Conservation (phyloP, 2,329 filamentous ascomycete species). For the Verticillium dahliae region DNA sequence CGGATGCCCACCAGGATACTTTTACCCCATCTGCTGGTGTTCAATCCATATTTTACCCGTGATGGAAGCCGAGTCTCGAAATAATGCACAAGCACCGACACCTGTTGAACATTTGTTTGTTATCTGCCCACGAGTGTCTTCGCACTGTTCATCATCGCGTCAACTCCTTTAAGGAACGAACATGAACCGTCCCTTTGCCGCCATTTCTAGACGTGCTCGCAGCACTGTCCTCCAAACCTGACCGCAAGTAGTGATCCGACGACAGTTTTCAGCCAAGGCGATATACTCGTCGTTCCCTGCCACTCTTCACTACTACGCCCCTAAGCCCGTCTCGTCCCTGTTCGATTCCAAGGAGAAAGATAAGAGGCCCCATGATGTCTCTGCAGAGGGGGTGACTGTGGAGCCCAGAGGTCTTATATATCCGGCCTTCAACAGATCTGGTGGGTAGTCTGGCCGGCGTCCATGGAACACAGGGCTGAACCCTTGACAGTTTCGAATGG, state of each 20-base stretch:
- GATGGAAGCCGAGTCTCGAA: too few species aligned
- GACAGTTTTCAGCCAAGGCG: slow-evolving; percentile 8
- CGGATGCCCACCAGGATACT: too few species aligned
- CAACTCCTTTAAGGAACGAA: too few species aligned
- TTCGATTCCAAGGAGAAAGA: slow-evolving; percentile 3
- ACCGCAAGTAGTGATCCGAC: neutral
- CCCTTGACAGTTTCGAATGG: slow-evolving; percentile 8
- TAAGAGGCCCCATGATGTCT: neutral
- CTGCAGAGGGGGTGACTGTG: neutral
- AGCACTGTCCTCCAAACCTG: too few species aligned
- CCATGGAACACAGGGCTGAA: neutral
- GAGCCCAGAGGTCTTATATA: neutral
- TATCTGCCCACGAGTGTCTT: too few species aligned
- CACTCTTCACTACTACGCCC: slow-evolving; percentile 9
- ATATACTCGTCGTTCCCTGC: slow-evolving; percentile 12
- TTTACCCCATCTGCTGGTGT: too few species aligned
- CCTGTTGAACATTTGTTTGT: too few species aligned
- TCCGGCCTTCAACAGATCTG: neutral
- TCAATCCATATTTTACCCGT: too few species aligned
- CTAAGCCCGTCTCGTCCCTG: slow-evolving; percentile 3
- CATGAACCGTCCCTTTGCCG: too few species aligned
- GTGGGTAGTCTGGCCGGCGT: neutral
- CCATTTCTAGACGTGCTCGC: too few species aligned
- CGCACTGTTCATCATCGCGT: too few species aligned
- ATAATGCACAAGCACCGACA: too few species aligned